A percentile compares a stretch with the other conserved stretches of the same genome.
phyloP scores from a whole-genome alignment of 73 alveolate species.

The Tetrahymena malaccensis region DNA sequence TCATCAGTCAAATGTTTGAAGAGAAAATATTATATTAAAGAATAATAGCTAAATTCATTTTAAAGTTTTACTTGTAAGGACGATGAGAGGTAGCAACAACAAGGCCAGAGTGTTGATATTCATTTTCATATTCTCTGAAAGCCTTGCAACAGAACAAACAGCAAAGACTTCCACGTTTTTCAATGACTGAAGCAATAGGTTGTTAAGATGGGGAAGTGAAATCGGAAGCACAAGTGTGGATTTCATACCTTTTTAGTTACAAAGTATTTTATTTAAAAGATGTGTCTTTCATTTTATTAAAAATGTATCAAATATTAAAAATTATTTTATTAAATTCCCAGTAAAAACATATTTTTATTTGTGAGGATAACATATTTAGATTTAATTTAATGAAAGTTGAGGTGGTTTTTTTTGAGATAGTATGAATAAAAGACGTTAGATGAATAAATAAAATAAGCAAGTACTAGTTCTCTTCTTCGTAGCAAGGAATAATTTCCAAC shows the following conservation, averaged over 20 bases:
- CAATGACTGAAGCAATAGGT: neutral
- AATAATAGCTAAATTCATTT: neutral
- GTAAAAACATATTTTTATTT: neutral
- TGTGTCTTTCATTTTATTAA: neutral
- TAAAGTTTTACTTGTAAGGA: neutral
- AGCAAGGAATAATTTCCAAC: neutral
- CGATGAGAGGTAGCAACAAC: neutral
- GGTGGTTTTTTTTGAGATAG: too few species aligned
- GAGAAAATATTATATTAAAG: neutral
- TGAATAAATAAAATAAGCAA: neutral
- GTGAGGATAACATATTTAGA: neutral
- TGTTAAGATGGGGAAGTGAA: neutral
- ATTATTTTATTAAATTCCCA: too few species aligned
- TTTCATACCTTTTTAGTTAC: neutral
- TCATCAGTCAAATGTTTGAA: neutral
- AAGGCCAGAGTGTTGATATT: neutral
- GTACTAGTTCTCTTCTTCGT: neutral
- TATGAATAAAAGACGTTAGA: neutral
- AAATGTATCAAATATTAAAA: too few species aligned
- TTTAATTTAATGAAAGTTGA: too few species aligned
- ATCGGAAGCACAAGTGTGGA: neutral
- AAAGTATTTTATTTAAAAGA: too few species aligned
- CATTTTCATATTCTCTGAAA: neutral
- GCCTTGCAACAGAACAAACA: neutral
- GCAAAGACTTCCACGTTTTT: neutral